Base-by-base conservation (phyloP, 192 early-diverging fungal genomes). In the Lobosporangium transversale region DNA sequence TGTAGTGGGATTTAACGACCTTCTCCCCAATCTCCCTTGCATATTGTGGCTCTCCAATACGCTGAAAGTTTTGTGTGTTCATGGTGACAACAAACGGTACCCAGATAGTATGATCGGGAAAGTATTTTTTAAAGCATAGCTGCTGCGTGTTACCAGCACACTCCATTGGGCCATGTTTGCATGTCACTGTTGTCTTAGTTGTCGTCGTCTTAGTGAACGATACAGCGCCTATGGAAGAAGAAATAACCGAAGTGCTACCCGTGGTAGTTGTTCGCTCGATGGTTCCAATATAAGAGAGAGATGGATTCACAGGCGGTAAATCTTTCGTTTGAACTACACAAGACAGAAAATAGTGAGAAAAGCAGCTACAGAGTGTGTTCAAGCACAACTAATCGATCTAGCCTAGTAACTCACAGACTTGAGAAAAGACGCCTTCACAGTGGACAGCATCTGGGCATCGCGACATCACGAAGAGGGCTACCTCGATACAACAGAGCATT, bases 381-480 rank as follows among this genome's bases (percentile, higher is more conserved):
- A n/a, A n/a, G n/a, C n/a, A n/a, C n/a, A n/a, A n/a, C n/a, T n/a
- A n/a, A n/a, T n/a, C n/a, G n/a, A n/a, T n/a, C n/a, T n/a, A n/a
- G n/a, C n/a, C n/a, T n/a, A n/a, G n/a, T n/a, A n/a, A 66, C 62
- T 42, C 66, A 76, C 73, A 76, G 40, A 87, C 86, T 53, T 68
- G 33, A 0, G 56, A 65, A 24, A 87, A 87, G 17, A 79, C 64
- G 12, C 50, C 44, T 61, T 92, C 90, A 26, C 89, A 86, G 26
- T 75, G 65, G 18, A 84, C 58, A 5, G 85, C 86, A 55, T 89
- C 90, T 0, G 91, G 91, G 48, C 91, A 92, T 27, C 88, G 82
- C 21, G 87, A 88, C 91, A 92, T 92, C 20, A 92, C 91, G 62
- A 90, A 90, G 48, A 92, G 76, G 20, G 73, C 73, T 76, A n/a